Conservation (phyloP, 2,329 filamentous ascomycete genomes). For the Diaporthe nobilis region DNA sequence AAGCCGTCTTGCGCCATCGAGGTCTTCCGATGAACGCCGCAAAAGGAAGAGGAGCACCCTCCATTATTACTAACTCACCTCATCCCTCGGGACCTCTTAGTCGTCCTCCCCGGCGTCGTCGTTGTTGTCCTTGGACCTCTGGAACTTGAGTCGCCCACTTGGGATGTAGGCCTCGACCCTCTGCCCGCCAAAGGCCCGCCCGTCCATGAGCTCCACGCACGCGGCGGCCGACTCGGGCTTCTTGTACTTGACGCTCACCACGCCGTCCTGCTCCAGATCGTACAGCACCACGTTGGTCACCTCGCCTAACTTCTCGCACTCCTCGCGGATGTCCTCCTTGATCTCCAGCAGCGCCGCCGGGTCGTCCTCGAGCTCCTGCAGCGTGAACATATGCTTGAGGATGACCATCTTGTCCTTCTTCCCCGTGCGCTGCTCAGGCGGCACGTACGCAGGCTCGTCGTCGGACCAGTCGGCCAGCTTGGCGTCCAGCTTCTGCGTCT, state of each 20-base stretch:
- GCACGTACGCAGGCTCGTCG: constrained; percentile 76
- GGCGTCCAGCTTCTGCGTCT: constrained; percentile 91
- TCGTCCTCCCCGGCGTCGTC: constrained; percentile 60
- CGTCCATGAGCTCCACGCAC: constrained; percentile 83
- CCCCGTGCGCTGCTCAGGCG: constrained; percentile 59
- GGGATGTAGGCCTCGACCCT: constrained; percentile 80
- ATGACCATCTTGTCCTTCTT: constrained; percentile 87
- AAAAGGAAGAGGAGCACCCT: constrained; percentile 4
- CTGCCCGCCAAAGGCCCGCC: constrained; percentile 82
- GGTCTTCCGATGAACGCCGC: neutral
- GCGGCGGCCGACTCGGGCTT: constrained; percentile 78
- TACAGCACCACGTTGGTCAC: constrained; percentile 94
- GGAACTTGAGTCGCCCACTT: constrained; percentile 80
- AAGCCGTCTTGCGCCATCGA: neutral
- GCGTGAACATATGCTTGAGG: constrained; percentile 93
- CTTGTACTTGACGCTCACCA: constrained; percentile 87
- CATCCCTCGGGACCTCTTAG: neutral
- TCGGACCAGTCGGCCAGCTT: constrained; percentile 97
- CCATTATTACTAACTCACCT: constrained; percentile 39
- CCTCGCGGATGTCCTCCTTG: constrained; percentile 93
- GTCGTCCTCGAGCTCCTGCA: constrained; percentile 87
- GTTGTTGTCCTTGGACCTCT: constrained; percentile 73
- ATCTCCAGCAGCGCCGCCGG: constrained; percentile 88
- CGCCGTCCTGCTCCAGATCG: constrained; percentile 86
- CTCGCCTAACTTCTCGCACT: constrained; percentile 86